A percentile compares a stretch with the other conserved stretches of the same genome.
Conservation (phyloP, 768 basidiomycete genomes). For the Mycena albidolilacea region DNA sequence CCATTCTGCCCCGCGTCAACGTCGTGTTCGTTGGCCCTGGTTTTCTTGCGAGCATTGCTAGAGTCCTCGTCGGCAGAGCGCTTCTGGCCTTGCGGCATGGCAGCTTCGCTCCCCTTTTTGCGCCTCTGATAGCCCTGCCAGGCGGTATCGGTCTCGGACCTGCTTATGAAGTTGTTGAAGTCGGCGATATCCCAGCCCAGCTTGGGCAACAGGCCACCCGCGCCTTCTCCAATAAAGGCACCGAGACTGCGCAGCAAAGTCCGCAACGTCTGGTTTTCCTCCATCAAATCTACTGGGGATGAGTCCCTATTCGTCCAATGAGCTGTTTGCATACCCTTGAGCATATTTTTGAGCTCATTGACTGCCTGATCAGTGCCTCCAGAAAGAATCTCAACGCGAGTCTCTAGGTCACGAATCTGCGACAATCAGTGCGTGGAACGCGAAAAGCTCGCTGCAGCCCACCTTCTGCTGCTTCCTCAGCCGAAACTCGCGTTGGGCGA, state of each 20-base stretch:
- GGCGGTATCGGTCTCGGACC: constrained; percentile 93
- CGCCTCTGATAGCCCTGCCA: constrained; percentile 90
- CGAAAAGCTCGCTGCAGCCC: constrained; percentile 39
- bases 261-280: constrained; percentile 90
- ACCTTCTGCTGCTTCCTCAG: constrained; percentile 92
- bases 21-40: constrained; percentile 59
- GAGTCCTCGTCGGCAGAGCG: constrained; percentile 68
- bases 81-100: constrained; percentile 56
- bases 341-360: constrained; percentile 84
- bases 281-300: constrained; percentile 77
- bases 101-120: constrained; percentile 59
- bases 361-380: constrained; percentile 93
- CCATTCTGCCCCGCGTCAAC: constrained; percentile 55
- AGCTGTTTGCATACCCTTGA: constrained; percentile 68
- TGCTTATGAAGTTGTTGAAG: constrained; percentile 87
- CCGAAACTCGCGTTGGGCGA: constrained; percentile 95
- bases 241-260: constrained; percentile 82
- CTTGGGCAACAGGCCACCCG: constrained; percentile 82
- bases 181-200: constrained; percentile 85
- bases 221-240: constrained; percentile 89
- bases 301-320: constrained; percentile 14
- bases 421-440: constrained; percentile 15
- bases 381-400: constrained; percentile 94
- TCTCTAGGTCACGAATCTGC: constrained; percentile 96
- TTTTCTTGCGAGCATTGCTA: constrained; percentile 62